These are phyloP conservation scores for Antrodiella citrinella DNA, from an alignment of 768 basidiomycete species.

Conservation along the genomic window DNA sequence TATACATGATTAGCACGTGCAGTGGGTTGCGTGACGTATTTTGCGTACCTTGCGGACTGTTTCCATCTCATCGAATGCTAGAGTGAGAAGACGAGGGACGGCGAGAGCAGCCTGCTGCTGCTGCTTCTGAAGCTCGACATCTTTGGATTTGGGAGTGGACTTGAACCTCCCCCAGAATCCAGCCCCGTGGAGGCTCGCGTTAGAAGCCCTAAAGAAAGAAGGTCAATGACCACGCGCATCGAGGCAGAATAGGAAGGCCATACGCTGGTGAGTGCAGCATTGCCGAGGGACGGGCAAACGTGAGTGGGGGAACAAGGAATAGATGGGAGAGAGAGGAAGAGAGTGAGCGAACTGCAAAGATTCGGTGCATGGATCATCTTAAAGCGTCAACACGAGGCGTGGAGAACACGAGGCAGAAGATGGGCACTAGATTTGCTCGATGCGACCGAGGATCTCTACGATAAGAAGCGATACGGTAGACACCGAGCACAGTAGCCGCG, in stretches of 20 bases:
- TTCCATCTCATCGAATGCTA: conserved; percentile 81
- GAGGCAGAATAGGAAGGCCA: conserved; percentile 26
- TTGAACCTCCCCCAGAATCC: conserved; percentile 62
- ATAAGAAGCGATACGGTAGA: background rate
- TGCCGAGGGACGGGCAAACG: conserved; percentile 13
- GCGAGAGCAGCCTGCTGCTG: conserved; percentile 57
- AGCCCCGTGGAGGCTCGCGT: conserved; percentile 47
- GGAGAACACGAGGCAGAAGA: conserved; percentile 1
- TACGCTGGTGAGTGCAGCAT: conserved; percentile 85
- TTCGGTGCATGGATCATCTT: conserved; percentile 2
- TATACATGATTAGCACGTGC: conserved; percentile 8
- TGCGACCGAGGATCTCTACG: conserved; percentile 9
- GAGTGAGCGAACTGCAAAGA: conserved; percentile 7
- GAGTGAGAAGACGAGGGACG: conserved; percentile 70
- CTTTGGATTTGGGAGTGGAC: conserved; percentile 44
- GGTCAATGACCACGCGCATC: conserved; percentile 27
- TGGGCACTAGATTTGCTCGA: conserved; percentile 4
- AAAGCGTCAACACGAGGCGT: conserved; percentile 20
- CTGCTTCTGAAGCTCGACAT: conserved; percentile 46
- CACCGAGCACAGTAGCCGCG: background rate
- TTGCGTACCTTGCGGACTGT: conserved; percentile 63
- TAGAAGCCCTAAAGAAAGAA: conserved; percentile 44
- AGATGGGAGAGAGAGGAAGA: conserved; percentile 8
- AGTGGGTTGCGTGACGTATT: conserved; percentile 2
- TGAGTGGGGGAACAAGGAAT: conserved; percentile 3